Base-by-base conservation (phyloP, 164 flowering plant genomes). In the Chimonanthus praecox region DNA sequence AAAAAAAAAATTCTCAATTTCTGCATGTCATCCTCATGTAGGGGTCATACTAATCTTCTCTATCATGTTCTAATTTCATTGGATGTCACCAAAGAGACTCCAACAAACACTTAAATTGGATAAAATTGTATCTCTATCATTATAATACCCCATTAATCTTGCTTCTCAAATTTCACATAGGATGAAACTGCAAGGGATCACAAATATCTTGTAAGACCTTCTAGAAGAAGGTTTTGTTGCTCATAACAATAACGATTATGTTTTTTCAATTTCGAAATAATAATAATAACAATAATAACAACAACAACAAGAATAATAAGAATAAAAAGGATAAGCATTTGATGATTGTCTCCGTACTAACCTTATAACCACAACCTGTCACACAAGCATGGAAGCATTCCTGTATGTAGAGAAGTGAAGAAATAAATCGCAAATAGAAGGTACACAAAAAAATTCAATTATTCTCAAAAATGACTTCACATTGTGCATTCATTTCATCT, bases 331-430 rank as follows among this genome's bases (percentile, higher is more conserved):
- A 54, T 13, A 54, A 54, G 16, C 16, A 54, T 10, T 54, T 54
- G 16, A 54, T 54, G 60, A 54, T 54, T 11, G 16, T 4, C 16
- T n/a, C 60, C 10, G 82, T 65, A 82, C 88, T 74, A 49, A 91
- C 97, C 97, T 89, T 93, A 77, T 77, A 93, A 73, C 94, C 98
- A 74, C 96, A 93, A 69, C 98, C 96, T 58, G 98, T 77, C 58
- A 86, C 88, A 83, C 96, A 93, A 67, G 98, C 96, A 73, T 83
- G 83, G 79, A 93, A 93, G 75, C 98, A 93, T 75, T 86, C 92
- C 98, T 93, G 92, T 43, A 74, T 16, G 66, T 65, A 73, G 44
- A 64, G 49, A 49, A 33, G 33, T 54, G 60, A 71, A 45, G 60
- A 46, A 48, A 64, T 43, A 72, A 47, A 46, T 47, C n/a, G 62